Base-by-base conservation (phyloP, 495 filamentous ascomycete genomes). In the Cercophora newfieldiana region DNA sequence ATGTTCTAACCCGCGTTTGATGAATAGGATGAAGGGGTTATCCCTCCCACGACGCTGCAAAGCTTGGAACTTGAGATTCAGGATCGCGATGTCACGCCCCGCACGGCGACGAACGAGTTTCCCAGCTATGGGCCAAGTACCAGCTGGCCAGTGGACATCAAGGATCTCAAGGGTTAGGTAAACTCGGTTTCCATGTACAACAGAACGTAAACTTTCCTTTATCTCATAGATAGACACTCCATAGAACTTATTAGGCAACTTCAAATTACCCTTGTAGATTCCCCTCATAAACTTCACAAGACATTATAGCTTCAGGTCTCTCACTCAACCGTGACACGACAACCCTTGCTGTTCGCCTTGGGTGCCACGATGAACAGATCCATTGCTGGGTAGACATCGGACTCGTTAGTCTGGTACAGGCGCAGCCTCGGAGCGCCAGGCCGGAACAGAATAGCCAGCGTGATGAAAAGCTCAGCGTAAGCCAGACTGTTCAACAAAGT, bases 311-410 rank as follows among this genome's bases (percentile, higher is more conserved):
- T n/a, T n/a, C n/a, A n/a, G n/a, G 19, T 22, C 33, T 5, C 3
- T 44, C 37, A 53, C 50, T 53, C 50, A 22, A 61, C 59, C 2
- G 31, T 61, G 2, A 65, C 71, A 59, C 73, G 69, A 25, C 80
- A 33, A 18, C 80, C 80, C 61, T 79, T 80, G 7, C 64, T 69
- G 49, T 71, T 76, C 19, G 71, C 12, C 65, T 69, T 76, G 1
- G 75, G 71, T 7, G 72, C 37, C 5, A 80, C 74, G 14, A 77
- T 68, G 24, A 82, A 69, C 37, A 78, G 74, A 60, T 83, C 81
- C 61, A 80, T 72, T 12, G 60, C 65, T 12, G 68, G 67, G 16
- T 63, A 65, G 8, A 82, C 72, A 66, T 82, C 81, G 12, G 59
- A 67, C 64, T 74, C 67, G 21, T 71, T 70, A 1, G 79, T 82